A percentile compares a stretch with the other conserved stretches of the same genome.
Evolutionary conservation across 2,329 filamentous ascomycete species (phyloP).

Genomic region (Knufia fluminis): DNA sequence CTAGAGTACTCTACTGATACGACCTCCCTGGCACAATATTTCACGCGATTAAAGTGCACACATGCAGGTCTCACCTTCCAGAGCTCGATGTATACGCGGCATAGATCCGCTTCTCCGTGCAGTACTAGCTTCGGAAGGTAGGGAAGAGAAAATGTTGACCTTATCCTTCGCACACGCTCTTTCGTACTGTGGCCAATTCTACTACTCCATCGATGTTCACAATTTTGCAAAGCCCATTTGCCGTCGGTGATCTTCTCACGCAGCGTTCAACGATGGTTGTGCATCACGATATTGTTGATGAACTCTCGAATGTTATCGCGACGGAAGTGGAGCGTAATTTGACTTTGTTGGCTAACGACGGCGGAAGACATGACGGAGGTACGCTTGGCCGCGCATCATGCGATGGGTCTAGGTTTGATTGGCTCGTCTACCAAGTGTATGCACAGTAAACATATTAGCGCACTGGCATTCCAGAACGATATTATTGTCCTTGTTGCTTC

Average conservation of each 20-base stretch:
- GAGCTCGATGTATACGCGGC: background rate
- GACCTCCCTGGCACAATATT: too few species aligned
- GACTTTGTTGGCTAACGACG: background rate
- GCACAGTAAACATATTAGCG: background rate
- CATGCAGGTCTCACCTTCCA: conserved; percentile 7
- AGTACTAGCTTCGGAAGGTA: too few species aligned
- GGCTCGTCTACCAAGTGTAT: background rate
- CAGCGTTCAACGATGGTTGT: too few species aligned
- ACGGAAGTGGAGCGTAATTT: background rate
- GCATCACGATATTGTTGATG: too few species aligned
- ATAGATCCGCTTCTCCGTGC: background rate
- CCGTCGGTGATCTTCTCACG: too few species aligned
- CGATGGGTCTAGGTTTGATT: background rate
- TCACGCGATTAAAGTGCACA: background rate
- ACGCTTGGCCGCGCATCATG: background rate
- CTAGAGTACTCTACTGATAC: background rate
- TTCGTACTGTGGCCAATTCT: too few species aligned
- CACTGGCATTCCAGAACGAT: too few species aligned
- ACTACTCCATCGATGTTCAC: too few species aligned
- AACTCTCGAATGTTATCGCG: background rate
- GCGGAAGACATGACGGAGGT: background rate
- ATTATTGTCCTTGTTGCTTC: too few species aligned
- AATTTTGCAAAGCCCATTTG: too few species aligned
- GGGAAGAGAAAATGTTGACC: too few species aligned
- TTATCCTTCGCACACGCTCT: too few species aligned